phyloP scores from a whole-genome alignment of 2,329 filamentous ascomycete genomes.

The Falciphora oryzae region DNA sequence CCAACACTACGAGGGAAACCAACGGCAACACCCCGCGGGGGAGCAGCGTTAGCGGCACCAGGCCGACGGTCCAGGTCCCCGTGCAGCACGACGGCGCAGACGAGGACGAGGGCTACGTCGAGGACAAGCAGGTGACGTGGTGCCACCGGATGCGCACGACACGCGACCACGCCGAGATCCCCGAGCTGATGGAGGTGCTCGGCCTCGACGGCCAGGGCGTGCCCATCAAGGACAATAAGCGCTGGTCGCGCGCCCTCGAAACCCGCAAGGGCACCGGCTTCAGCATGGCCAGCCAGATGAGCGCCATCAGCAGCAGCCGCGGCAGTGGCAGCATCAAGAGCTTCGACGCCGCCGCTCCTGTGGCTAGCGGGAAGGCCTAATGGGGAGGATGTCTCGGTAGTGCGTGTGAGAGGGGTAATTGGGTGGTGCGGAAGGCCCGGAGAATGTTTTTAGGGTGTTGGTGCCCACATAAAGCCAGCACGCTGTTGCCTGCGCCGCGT shows the following conservation, averaged over 20 bases:
- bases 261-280: conserved; percentile 48
- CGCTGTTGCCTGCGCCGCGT: too few species aligned
- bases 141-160: conserved; percentile 78
- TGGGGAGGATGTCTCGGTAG: neutral
- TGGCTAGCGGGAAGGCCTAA: neutral
- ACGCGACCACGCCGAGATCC: conserved; percentile 69
- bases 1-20: neutral
- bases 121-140: conserved; percentile 65
- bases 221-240: conserved; percentile 33
- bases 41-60: conserved; percentile 3
- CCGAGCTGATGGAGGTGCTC: conserved; percentile 57
- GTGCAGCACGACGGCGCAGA: conserved; percentile 16
- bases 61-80: neutral
- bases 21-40: neutral
- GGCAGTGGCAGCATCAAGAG: neutral
- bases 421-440: too few species aligned
- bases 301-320: conserved; percentile 26
- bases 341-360: neutral
- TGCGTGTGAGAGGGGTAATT: neutral
- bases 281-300: conserved; percentile 45
- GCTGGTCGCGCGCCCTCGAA: conserved; percentile 40
- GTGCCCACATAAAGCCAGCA: too few species aligned
- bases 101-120: conserved; percentile 25
- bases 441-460: too few species aligned
- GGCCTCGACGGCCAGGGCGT: conserved; percentile 43